Base-by-base conservation (phyloP, 1,284 basidiomycete genomes). In the Cerrena zonata region DNA sequence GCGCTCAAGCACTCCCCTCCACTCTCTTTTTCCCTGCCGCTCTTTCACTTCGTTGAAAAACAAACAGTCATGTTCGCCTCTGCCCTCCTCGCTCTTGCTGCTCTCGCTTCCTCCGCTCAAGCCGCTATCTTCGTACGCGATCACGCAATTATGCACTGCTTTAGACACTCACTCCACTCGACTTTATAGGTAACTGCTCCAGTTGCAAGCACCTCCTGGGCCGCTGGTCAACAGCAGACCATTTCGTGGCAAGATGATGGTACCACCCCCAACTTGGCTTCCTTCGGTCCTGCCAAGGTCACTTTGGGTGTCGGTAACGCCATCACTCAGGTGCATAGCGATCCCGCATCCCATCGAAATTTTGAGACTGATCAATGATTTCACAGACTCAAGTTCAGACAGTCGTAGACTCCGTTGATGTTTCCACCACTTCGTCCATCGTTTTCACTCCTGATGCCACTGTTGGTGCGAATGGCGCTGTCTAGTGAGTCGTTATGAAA, bases 241-340 rank as follows among this genome's bases (percentile, higher is more conserved):
- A 67, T 94, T 54, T 67, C 61, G 44, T 94, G 91, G 91, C 66
- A 78, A 54, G 89, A 92, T 53, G 74, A 82, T 56, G 77, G 78
- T 49, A 54, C 54, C 0, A 27, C 73, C 0, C 86, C 89, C 4
- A 60, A 71, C 23, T 76, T 91, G 36, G 57, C 66, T 19, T 59
- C 73, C 1, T 86, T 89, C 52, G 89, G 90, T 13, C 60, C 66
- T 25, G 73, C 79, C 37, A 74, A 70, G 39, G 71, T 92, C 53
- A 82, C 79, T 49, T 76, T 94, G 64, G 92, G 83, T 62, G 80
- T 75, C 53, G 87, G 86, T 24, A 85, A 78, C 61, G 65, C 71
- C 34, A 65, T 62, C 18, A 69, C 78, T 55, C 87, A 89, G 78
- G 85, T 85, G 46, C 27, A 65, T 60, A 41, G 36, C 24, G 18